Base-by-base conservation (phyloP, 768 basidiomycete species). In the Naematelia aurantialba region DNA sequence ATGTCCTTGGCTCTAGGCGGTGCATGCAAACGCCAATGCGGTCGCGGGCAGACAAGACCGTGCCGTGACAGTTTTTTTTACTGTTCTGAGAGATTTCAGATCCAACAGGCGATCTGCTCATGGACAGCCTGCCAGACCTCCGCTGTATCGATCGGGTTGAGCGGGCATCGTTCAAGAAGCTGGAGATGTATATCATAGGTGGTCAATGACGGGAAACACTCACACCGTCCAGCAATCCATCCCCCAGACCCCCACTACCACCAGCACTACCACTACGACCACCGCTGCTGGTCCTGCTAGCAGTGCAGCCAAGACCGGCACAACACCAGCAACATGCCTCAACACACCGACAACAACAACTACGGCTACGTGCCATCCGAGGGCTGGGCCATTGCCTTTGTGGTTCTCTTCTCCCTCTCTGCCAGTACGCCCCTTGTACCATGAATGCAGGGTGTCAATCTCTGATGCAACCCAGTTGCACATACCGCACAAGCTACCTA, bases 371-470 rank as follows among this genome's bases (percentile, higher is more conserved):
- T 55, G 10, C 73, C 75, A 2, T 58, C 61, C 44, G 17, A 56
- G 1, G 66, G 67, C 1, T 69, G 70, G 47, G 68, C 61, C 12
- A 45, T 72, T n/a, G 62, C 67, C 48, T 70, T 70, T 56, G 63
- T 77, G 42, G 57, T 70, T n/a, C 62, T 71, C 22, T 77, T 77
- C 61, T 26, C 60, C 42, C 50, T 76, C 10, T 62, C 68, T 45
- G 72, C 69, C 1, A 26, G 67, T 68, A 53, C 42, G 64, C 48
- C 14, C 39, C n/a, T 39, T 58, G 14, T 13, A 13, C 14, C 4
- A 31, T 27, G 19, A 10, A 21, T 34, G 45, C 2, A n/a, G n/a
- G n/a, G n/a, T 14, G 12, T 30, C 22, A 5, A 4, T 39, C 19
- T 34, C 62, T 50, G 47, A 63, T 44, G 31, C 30, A 22, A 17